Conservation (phyloP, 2,329 filamentous ascomycete genomes). For the Helotiales sp. region DNA sequence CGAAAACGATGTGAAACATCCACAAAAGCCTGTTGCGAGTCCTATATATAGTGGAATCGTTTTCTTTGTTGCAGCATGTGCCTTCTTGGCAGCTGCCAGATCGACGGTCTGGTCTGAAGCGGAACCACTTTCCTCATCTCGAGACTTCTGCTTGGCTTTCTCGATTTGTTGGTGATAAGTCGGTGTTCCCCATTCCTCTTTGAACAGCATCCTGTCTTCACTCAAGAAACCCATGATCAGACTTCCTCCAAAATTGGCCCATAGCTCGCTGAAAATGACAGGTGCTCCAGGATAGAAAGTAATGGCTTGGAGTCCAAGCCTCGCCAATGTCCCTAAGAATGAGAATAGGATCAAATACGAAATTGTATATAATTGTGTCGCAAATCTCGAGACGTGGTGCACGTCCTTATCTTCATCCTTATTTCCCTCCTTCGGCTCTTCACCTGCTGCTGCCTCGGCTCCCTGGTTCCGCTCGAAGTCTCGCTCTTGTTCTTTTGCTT, state of each 20-base stretch:
- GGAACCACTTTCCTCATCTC: constrained; percentile 41
- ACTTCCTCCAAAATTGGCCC: constrained; percentile 85
- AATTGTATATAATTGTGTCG: constrained; percentile 67
- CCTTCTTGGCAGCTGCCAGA: constrained; percentile 51
- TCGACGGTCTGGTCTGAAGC: constrained; percentile 33
- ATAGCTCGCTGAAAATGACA: constrained; percentile 71
- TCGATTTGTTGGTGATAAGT: constrained; percentile 39
- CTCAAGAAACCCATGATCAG: constrained; percentile 82
- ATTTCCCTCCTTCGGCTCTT: constrained; percentile 12
- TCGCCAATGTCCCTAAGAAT: constrained; percentile 78
- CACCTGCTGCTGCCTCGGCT: constrained; percentile 3
- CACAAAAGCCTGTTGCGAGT: constrained; percentile 83
- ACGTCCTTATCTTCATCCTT: constrained; percentile 10
- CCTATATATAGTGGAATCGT: constrained; percentile 87
- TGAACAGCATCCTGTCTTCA: constrained; percentile 77
- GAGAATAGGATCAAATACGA: constrained; percentile 86
- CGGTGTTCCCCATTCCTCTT: constrained; percentile 59
- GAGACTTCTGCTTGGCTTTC: constrained; percentile 36
- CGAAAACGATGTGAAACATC: constrained; percentile 88
- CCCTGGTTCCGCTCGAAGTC: constrained; percentile 19
- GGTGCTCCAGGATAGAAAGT: constrained; percentile 79
- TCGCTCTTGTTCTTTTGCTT: constrained; percentile 25
- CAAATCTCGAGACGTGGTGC: constrained; percentile 45
- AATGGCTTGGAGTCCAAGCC: constrained; percentile 76
- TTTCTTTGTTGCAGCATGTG: constrained; percentile 70